Percentiles rank a stretch among this genome's conserved stretches.
These are phyloP conservation scores for Pterulicium gracile DNA, from an alignment of 1,284 basidiomycete genomes.

Conservation along the genomic window DNA sequence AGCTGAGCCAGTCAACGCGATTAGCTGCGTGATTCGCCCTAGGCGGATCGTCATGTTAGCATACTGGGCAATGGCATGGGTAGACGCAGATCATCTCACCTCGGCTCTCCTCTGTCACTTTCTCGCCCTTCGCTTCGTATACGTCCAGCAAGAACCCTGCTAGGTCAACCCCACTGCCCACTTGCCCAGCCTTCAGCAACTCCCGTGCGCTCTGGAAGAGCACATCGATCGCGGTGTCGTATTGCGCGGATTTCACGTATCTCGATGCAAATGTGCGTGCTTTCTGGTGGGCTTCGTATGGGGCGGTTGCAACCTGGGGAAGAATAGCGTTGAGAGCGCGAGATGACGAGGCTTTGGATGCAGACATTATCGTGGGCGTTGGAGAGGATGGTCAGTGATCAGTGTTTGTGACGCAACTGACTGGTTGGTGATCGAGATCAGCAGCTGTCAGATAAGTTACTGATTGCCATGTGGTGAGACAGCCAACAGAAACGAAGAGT, in stretches of 20 bases:
- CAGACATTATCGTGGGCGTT: conserved; percentile 1
- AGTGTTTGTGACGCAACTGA: no score
- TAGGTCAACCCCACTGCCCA: conserved; percentile 84
- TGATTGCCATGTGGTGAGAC: no score
- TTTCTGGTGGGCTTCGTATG: conserved; percentile 92
- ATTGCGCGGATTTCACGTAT: conserved; percentile 69
- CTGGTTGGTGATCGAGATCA: no score
- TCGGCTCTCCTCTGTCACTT: conserved; percentile 63
- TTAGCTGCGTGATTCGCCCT: conserved; percentile 76
- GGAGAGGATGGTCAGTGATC: no score
- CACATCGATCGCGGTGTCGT: conserved; percentile 78
- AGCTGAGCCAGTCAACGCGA: conserved; percentile 63
- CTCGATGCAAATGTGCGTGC: conserved; percentile 87
- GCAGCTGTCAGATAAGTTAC: no score
- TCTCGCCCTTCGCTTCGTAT: conserved; percentile 62
- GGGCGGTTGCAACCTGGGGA: conserved; percentile 57
- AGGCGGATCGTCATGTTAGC: conserved; percentile 4
- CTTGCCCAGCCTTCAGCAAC: conserved; percentile 76
- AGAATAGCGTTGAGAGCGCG: conserved; percentile 68
- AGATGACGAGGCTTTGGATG: conserved; percentile 28
- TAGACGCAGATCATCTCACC: conserved; percentile 35
- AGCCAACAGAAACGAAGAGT: no score
- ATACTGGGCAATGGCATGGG: neutral
- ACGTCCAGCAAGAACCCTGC: conserved; percentile 69
- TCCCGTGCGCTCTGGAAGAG: conserved; percentile 79